Base-by-base conservation (phyloP, 129 eudicot species). In the Solidago caesia region DNA sequence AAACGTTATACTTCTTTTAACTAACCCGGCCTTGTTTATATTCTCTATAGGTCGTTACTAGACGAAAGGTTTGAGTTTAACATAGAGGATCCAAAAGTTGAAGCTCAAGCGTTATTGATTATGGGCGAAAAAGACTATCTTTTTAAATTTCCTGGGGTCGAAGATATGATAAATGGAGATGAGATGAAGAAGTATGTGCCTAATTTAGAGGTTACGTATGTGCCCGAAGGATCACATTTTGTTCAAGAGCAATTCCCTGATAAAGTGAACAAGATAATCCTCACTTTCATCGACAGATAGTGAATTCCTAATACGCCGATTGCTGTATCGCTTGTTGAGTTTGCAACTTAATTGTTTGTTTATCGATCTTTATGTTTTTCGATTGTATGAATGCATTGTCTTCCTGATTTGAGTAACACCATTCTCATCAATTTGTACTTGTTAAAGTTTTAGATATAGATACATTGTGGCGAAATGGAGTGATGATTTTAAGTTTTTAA, bases 211-310 rank as follows among this genome's bases (percentile, higher is more conserved):
- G 64, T 77, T 8, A 77, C 25, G 1, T 69, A 69, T 29, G 41
- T 77, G 51, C 76, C 71, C 4, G 70, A 69, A 0, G 81, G 75
- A 47, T 45, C 75, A 10, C 75, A 77, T 69, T 77, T 77, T 3
- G 70, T 77, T 69, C 81, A 69, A 8, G 81, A 77, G 76, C 75
- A 77, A 61, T 69, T 68, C 29, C 81, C 81, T 4, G 56, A 77
- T 44, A 13, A 68, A 42, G 76, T 77, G 51, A 77, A 77, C 41
- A 53, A 77, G 14, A 41, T 69, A 63, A 77, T 77, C 44, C 63
- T 77, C 27, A 7, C 4, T 53, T 77, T 77, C 44, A 45, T 58
- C 39, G 79, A 25, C 79, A 47, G 61, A 72, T 72, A 39, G 13
- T 48, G 4, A 59, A 10, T 56, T 55, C 29, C 8, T 41, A 55